Conservation (phyloP, 352 stramenopile genomes). For the Pythium aquatile region DNA sequence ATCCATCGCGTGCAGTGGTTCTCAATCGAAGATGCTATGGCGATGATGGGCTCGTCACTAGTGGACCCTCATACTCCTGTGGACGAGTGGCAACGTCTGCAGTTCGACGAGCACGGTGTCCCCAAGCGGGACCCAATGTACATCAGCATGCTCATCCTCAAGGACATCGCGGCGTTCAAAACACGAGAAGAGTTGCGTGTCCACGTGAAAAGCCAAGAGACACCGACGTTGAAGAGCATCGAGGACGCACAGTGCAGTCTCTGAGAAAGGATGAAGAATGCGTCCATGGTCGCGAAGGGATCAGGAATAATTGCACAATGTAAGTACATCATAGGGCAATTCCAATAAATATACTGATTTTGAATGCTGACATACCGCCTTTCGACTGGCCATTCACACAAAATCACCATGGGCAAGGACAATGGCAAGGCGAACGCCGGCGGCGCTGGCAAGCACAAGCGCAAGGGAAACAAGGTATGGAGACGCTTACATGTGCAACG, state of each 20-base stretch:
- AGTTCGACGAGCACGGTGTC: slow-evolving; percentile 41
- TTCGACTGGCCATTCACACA: neutral
- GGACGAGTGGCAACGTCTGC: slow-evolving; percentile 39
- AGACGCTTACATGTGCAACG: neutral
- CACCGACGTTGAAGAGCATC: slow-evolving; percentile 25
- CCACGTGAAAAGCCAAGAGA: slow-evolving; percentile 26
- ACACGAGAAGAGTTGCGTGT: slow-evolving; percentile 24
- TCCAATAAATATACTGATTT: too few relatives aligned
- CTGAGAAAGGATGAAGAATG: neutral
- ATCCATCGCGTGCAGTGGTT: slow-evolving; percentile 59
- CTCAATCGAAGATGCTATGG: slow-evolving; percentile 46
- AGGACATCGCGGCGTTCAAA: slow-evolving; percentile 34
- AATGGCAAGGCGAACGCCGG: slow-evolving; percentile 10
- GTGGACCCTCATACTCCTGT: slow-evolving; percentile 32
- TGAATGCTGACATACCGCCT: too few relatives aligned
- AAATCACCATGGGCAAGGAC: slow-evolving; percentile 15
- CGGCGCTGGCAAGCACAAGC: slow-evolving; percentile 23
- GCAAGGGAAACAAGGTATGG: slow-evolving; percentile 16
- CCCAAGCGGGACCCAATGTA: slow-evolving; percentile 50
- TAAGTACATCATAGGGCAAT: too few relatives aligned
- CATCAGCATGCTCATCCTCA: slow-evolving; percentile 45
- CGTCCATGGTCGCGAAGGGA: too few relatives aligned
- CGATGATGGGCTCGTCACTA: slow-evolving; percentile 37
- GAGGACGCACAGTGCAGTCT: slow-evolving; percentile 16
- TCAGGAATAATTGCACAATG: too few relatives aligned